Conservation (phyloP, 352 stramenopile genomes). For the Pythium diclinum region DNA sequence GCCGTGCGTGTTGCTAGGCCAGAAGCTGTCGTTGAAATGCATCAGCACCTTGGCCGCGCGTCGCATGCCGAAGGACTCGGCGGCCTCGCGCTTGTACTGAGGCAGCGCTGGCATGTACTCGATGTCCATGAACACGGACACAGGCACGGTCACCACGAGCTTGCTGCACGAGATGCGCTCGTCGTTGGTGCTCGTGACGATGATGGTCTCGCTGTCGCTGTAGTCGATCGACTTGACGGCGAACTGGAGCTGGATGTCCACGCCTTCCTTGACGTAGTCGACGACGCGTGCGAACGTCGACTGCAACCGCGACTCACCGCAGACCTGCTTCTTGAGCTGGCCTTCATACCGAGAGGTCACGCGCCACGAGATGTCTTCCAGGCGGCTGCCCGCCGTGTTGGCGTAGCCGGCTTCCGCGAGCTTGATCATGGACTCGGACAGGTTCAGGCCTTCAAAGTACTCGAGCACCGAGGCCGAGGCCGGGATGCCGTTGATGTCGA, state of each 20-base stretch:
- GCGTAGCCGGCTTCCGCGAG: constrained; percentile 75
- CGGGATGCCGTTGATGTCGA: constrained; percentile 55
- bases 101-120: constrained; percentile 57
- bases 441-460: constrained; percentile 57
- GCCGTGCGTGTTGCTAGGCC: constrained; percentile 68
- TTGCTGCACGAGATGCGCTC: constrained; percentile 56
- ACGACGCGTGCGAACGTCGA: constrained; percentile 70
- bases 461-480: constrained; percentile 66
- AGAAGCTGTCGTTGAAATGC: constrained; percentile 66
- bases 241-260: constrained; percentile 53
- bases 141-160: constrained; percentile 75
- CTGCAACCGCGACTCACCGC: constrained; percentile 73
- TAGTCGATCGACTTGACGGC: constrained; percentile 64
- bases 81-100: constrained; percentile 49
- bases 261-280: constrained; percentile 47
- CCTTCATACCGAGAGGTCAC: constrained; percentile 78
- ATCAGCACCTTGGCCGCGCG: constrained; percentile 76
- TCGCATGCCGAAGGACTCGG: constrained; percentile 69
- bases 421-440: constrained; percentile 80
- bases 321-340: constrained; percentile 78
- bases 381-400: constrained; percentile 65
- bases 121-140: constrained; percentile 75
- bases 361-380: constrained; percentile 77
- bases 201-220: constrained; percentile 38
- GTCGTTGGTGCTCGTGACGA: constrained; percentile 51